Evolutionary conservation across 1,139 yeast genomes (phyloP), one percentile per base, ranked within the genome.

Genomic region (Cylindricascospora bacillispora): DNA sequence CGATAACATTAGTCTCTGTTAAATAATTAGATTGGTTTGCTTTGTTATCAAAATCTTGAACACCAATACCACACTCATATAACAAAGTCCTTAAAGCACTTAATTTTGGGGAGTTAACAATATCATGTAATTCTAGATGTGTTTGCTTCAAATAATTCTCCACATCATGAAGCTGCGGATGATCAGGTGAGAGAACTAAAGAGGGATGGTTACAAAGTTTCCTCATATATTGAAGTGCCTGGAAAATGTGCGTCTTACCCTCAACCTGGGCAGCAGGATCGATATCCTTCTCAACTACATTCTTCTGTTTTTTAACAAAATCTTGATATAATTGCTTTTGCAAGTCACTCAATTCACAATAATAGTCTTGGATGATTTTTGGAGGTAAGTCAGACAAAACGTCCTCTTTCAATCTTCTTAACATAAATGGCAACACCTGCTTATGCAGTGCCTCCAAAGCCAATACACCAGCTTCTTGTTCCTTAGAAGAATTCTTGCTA

Each of bases 141-240:
- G 74, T 72, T 15, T 66, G 62, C 24, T 64, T 62, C 44, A 89
- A 62, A 40, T 74, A 75, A 22, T 62, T 59, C 34, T 62, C 63
- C 13, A 83, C 82, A 46, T 74, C 79, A 3, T 59, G 58, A 47
- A 65, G 79, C 52, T 83, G 85, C 2, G 98, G 98, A 57, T 85
- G 97, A 36, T 70, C 70, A 10, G 80, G 73, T 16, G 82, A 73
- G 35, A 86, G 59, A n/a, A 92, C 95, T 39, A 92, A 68, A 3
- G 95, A 81, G 5, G 98, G 98, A 56, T 89, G 98, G 50, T 92
- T 92, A 61, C 98, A 92, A 33, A 92, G 63, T 54, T 92, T 92
- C 41, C 98, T 70, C 95, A 92, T 85, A 52, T 92, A 92, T 54
- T 92, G 97, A 44, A 92, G 67, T 0, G 95, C 95, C 55, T 89